Evolutionary conservation across 768 basidiomycete species (phyloP).

Genomic region (Lentinula edodes): DNA sequence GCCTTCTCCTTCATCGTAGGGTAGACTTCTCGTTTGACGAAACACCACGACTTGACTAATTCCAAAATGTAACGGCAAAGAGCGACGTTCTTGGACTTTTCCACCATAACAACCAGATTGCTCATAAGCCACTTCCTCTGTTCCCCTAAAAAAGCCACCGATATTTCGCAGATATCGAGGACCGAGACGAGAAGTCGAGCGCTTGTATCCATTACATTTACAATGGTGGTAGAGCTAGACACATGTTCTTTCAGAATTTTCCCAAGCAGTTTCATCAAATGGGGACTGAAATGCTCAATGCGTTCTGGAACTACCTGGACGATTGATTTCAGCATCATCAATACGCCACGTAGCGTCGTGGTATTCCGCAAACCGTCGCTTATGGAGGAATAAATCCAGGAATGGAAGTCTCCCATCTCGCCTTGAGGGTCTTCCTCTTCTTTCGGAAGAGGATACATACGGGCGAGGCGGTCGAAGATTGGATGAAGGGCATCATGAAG

Average conservation of each 20-base stretch:
- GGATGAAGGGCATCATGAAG: conserved; percentile 81
- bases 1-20: conserved; percentile 97
- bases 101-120: conserved; percentile 71
- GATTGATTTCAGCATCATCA: conserved; percentile 85
- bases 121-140: conserved; percentile 78
- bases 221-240: conserved; percentile 33
- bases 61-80: conserved; percentile 85
- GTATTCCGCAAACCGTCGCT: conserved; percentile 75
- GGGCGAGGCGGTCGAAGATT: conserved; percentile 76
- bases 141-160: conserved; percentile 80
- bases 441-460: conserved; percentile 70
- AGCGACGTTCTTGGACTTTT: conserved; percentile 77
- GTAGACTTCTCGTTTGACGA: conserved; percentile 77
- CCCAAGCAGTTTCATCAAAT: conserved; percentile 78
- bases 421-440: conserved; percentile 72
- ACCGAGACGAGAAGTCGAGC: conserved; percentile 70
- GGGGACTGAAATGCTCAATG: conserved; percentile 70
- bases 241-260: conserved; percentile 88
- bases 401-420: conserved; percentile 74
- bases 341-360: conserved; percentile 66
- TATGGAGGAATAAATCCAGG: conserved; percentile 68
- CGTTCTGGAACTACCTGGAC: conserved; percentile 77
- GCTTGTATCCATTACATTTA: conserved; percentile 46
- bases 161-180: conserved; percentile 79
- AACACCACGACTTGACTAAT: conserved; percentile 84